Base-by-base conservation (phyloP, 768 basidiomycete genomes). In the Nevesoporus exiguus region DNA sequence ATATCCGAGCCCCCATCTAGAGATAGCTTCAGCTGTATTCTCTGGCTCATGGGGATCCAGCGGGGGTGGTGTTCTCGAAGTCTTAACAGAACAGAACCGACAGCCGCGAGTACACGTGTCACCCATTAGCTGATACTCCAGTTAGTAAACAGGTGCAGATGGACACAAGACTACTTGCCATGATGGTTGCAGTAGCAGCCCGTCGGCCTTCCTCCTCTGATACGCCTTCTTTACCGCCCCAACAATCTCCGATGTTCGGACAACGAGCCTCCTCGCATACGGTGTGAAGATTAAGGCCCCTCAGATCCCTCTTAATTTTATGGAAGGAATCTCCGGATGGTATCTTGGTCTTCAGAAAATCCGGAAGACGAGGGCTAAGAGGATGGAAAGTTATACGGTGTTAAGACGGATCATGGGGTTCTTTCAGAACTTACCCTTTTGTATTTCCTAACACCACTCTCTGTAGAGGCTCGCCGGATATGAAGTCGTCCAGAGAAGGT, bases 241-340 rank as follows among this genome's bases (percentile, higher is more conserved):
- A 99, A 65, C 97, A 99, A 66, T 98, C 96, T n/a, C 96, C 97
- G 52, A 99, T 98, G 65, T 99, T 99, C 0, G 97, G 97, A 76
- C 97, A 99, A 58, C 95, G 81, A 33, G 97, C 97, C 70, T 99
- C 97, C 72, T 99, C 97, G 65, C 97, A 99, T 2, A 99, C 97
- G 0, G 97, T 99, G 65, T 97, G 93, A 45, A 99, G 76, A 8
- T 83, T 83, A 2, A 99, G 80, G 2, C 95, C 96, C 49, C 97
- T 79, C 14, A 99, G 78, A 71, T 99, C 97, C 61, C 88, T 90
- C 80, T 96, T 98, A 59, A 99, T 98, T 65, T 84, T 91, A 59
- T 82, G 86, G 71, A 88, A 99, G 2, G 94, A 93, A 11, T 77
- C 76, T 29, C 93, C 91, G 0, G 88, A 90, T 1, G 97, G 96